A percentile compares a stretch with the other conserved stretches of the same genome.
Conservation (phyloP, 257 asterid species). For the Voacanga thouarsii region DNA sequence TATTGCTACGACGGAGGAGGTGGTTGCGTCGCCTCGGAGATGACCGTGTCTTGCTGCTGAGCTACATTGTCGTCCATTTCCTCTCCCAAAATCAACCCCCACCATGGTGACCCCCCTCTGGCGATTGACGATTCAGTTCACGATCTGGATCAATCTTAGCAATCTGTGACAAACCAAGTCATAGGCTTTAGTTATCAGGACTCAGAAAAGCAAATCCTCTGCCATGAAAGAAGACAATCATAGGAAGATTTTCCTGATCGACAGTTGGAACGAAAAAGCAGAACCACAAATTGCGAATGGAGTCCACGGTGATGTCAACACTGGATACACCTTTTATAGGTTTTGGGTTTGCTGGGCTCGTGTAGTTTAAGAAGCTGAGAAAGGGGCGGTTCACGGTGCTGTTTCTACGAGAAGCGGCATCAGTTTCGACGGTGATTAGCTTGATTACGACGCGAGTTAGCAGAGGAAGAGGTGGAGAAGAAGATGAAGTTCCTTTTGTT, state of each 20-base stretch:
- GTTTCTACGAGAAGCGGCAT: conserved; percentile 41
- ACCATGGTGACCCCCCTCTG: too few species aligned
- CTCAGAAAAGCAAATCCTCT: conserved; percentile 66
- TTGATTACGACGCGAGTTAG: conserved; percentile 41
- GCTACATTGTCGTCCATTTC: too few species aligned
- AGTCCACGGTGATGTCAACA: conserved; percentile 50
- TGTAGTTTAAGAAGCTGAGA: conserved; percentile 25
- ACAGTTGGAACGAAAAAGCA: conserved; percentile 51
- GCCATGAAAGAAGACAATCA: conserved; percentile 78
- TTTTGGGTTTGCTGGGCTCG: conserved; percentile 30
- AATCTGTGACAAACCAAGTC: conserved; percentile 69
- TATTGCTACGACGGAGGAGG: too few species aligned
- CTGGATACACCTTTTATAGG: conserved; percentile 59
- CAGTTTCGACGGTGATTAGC: conserved; percentile 30
- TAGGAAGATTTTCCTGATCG: background rate
- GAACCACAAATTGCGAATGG: conserved; percentile 71
- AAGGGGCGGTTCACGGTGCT: conserved; percentile 74
- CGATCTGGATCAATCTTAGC: too few species aligned
- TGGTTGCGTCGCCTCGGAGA: too few species aligned
- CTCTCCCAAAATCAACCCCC: too few species aligned
- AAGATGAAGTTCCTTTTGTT: background rate
- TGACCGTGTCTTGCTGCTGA: too few species aligned
- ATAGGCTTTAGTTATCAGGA: conserved; percentile 48
- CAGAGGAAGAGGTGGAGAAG: conserved; percentile 45
- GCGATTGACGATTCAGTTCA: too few species aligned